Percentiles rank a stretch among this genome's conserved stretches.
These are phyloP conservation scores for Butyriboletus loyo DNA, from an alignment of 768 basidiomycete species.

Conservation along the genomic window DNA sequence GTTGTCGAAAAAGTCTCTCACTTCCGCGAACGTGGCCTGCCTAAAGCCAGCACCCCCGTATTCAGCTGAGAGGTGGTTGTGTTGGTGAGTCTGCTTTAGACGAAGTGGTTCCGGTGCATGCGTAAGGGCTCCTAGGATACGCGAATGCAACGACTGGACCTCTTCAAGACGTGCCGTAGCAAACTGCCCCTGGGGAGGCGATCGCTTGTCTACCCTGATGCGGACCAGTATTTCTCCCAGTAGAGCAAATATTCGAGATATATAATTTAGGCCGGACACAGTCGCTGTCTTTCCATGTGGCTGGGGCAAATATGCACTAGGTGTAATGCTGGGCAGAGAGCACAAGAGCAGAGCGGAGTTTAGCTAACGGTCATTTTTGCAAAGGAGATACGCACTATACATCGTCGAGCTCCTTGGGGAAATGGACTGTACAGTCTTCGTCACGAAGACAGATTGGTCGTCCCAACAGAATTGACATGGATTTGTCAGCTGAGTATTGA, in stretches of 20 bases:
- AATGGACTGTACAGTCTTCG: conserved; percentile 87
- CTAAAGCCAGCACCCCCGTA: conserved; percentile 71
- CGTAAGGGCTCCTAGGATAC: conserved; percentile 69
- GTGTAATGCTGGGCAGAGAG: conserved; percentile 62
- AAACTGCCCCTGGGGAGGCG: conserved; percentile 81
- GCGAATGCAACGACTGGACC: conserved; percentile 73
- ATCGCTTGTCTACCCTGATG: conserved; percentile 83
- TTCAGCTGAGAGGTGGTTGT: conserved; percentile 52
- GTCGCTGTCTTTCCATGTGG: conserved; percentile 85
- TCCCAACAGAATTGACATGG: conserved; percentile 81
- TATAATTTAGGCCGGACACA: conserved; percentile 85
- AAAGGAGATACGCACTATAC: conserved; percentile 64
- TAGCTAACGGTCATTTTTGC: conserved; percentile 25
- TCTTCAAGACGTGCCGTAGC: conserved; percentile 83
- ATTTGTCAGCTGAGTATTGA: conserved; percentile 69
- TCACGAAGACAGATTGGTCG: conserved; percentile 84
- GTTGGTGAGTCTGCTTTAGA: conserved; percentile 55
- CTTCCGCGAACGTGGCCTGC: conserved; percentile 81
- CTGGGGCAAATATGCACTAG: conserved; percentile 77
- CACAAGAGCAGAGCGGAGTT: conserved; percentile 17
- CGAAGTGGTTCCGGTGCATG: conserved; percentile 76
- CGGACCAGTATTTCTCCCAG: conserved; percentile 85
- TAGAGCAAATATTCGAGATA: conserved; percentile 79
- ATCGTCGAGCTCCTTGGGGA: conserved; percentile 85
- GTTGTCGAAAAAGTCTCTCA: conserved; percentile 90